Percentiles rank a stretch among this genome's conserved stretches.
Evolutionary conservation across 208 protist genomes (phyloP).

Genomic region (Trypanosoma conorhini): DNA sequence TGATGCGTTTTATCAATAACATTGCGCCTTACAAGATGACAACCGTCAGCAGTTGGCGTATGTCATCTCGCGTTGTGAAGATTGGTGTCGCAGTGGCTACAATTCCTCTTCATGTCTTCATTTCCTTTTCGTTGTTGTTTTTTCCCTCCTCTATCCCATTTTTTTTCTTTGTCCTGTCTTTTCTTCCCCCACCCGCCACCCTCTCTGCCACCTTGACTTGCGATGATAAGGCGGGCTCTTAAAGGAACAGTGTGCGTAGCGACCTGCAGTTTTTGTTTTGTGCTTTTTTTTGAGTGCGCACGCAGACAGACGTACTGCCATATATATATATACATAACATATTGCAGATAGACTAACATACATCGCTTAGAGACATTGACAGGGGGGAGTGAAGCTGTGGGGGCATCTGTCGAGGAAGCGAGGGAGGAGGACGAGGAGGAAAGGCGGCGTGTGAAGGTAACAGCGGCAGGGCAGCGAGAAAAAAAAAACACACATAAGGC

Average conservation of each 20-base stretch:
- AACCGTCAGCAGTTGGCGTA: neutral
- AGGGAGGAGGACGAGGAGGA: no score
- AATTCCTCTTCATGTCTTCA: neutral
- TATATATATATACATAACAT: no score
- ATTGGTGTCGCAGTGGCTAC: neutral
- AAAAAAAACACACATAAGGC: no score
- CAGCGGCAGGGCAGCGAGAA: no score
- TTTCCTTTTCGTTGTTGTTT: conserved; percentile 1
- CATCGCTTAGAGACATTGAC: conserved; percentile 1
- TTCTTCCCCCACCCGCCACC: neutral
- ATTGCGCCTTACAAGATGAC: neutral
- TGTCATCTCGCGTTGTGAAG: neutral
- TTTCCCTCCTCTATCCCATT: conserved; percentile 17
- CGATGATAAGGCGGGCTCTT: neutral
- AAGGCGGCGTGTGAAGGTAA: neutral
- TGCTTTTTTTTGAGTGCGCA: neutral
- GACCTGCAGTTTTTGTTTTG: conserved; percentile 1
- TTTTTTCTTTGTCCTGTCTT: conserved; percentile 8
- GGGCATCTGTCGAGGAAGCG: no score
- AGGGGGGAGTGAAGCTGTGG: no score
- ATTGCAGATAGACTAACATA: neutral
- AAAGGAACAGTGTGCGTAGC: neutral
- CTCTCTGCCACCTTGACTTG: neutral
- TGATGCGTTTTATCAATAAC: neutral
- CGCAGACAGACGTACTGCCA: no score